phyloP scores from a whole-genome alignment of 73 alveolate species.

The Paramecium sonneborni region DNA sequence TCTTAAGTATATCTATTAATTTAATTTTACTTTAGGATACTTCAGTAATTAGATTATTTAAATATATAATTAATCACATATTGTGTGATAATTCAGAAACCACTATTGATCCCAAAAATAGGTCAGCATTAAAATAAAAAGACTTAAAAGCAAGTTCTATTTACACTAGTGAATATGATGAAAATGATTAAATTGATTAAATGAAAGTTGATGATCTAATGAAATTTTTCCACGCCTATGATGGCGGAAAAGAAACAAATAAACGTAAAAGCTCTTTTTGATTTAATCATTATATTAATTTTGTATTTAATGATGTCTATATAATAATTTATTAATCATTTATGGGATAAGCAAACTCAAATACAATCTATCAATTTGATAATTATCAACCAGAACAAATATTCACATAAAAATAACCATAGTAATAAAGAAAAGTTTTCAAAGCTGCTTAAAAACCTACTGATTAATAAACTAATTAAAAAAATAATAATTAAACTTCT shows the following conservation, averaged over 20 bases:
- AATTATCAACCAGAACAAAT: background rate
- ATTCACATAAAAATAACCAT: background rate
- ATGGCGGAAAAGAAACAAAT: background rate
- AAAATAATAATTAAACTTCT: background rate
- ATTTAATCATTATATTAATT: background rate
- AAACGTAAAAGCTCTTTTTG: background rate
- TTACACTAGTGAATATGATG: background rate
- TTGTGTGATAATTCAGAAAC: constrained; percentile 29
- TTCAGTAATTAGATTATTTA: background rate
- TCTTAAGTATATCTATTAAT: background rate
- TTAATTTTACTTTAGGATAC: background rate
- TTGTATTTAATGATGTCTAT: background rate
- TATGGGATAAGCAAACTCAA: background rate
- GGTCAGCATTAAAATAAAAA: background rate
- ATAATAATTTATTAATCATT: background rate
- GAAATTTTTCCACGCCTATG: background rate
- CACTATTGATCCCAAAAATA: background rate
- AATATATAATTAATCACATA: background rate
- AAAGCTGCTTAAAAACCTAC: constrained; percentile 14
- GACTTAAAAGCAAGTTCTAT: background rate
- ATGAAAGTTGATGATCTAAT: background rate
- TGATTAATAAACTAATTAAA: background rate
- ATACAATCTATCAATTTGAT: background rate
- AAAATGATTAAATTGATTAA: background rate
- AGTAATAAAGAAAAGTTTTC: background rate